Base-by-base conservation (phyloP, 345 rosid species). In the Heritiera littoralis region DNA sequence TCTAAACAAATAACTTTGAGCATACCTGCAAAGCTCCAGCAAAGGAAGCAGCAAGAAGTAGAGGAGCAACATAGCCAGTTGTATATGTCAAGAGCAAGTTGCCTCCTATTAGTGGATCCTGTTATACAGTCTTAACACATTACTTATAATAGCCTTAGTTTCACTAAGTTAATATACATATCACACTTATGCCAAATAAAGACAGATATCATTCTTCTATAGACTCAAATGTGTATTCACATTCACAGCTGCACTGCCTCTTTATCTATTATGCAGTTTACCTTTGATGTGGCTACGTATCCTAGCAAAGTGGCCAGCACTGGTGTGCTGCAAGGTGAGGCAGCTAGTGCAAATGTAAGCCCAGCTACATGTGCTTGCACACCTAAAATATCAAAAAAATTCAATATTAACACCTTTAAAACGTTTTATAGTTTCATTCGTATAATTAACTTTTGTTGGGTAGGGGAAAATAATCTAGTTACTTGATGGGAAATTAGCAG, bases 291-390 rank as follows among this genome's bases (percentile, higher is more conserved):
- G 93, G 87, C 28, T 23, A 23, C 28, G 28, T 23, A 23, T 23
- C 28, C 28, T 23, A 23, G 28, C 77, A 93, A 86, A 71, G 99
- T 91, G 75, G 98, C 98, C 78, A 95, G 87, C 73, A 95, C 99
- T 38, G 98, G 98, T 17, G 99, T 95, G 82, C 98, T 95, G 85
- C 99, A 95, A 77, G 99, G 98, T 75, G 97, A 95, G 48, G 99
- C 99, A 81, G 99, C 98, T 83, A 95, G 87, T 56, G 99, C 99
- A 79, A 95, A 95, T 11, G 99, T 92, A 72, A 93, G 96, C 73
- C 98, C 98, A 1, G 99, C 97, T 81, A 93, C 85, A 86, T 95
- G 93, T 6, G 99, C 99, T 88, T 95, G 99, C 80, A 95, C 96
- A 82, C 99, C 99, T 93, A 77, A 49, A 63, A 80, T 18, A 51